Conservation (phyloP, 202 grass and related monocot species). For the Setaria viridis region DNA sequence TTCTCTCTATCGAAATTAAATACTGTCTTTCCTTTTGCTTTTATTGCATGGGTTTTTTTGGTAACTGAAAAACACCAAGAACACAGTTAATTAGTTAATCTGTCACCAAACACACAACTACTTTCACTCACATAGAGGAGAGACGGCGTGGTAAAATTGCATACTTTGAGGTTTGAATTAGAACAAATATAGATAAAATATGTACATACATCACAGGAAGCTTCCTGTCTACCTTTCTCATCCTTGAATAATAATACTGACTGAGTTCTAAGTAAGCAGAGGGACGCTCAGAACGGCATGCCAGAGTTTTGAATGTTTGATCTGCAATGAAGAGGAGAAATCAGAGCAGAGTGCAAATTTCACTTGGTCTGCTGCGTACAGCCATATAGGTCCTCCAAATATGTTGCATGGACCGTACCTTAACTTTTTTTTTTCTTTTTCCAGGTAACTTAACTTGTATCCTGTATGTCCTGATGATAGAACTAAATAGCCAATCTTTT, state of each 20-base stretch:
- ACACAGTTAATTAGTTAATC: neutral
- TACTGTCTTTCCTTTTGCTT: neutral
- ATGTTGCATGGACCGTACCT: neutral
- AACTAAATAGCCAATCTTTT: neutral
- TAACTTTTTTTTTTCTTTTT: neutral
- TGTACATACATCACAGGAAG: constrained; percentile 15
- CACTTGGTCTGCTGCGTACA: neutral
- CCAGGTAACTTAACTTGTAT: neutral
- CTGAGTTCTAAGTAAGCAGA: neutral
- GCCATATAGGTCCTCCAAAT: constrained; percentile 15
- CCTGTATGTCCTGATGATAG: neutral
- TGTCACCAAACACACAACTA: constrained; percentile 52
- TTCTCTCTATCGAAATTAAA: neutral
- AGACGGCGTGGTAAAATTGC: constrained; percentile 28
- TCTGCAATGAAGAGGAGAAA: constrained; percentile 13
- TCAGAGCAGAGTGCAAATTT: constrained; percentile 1
- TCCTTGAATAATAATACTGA: constrained; percentile 9
- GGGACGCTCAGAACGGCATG: neutral
- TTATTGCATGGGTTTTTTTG: neutral
- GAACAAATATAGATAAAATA: neutral
- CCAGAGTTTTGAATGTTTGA: constrained; percentile 3
- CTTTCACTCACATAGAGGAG: neutral
- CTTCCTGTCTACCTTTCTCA: constrained; percentile 41
- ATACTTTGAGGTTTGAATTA: constrained; percentile 27
- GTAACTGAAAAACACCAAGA: neutral